phyloP scores from a whole-genome alignment of 768 basidiomycete genomes.

The Lentinula edodes region DNA sequence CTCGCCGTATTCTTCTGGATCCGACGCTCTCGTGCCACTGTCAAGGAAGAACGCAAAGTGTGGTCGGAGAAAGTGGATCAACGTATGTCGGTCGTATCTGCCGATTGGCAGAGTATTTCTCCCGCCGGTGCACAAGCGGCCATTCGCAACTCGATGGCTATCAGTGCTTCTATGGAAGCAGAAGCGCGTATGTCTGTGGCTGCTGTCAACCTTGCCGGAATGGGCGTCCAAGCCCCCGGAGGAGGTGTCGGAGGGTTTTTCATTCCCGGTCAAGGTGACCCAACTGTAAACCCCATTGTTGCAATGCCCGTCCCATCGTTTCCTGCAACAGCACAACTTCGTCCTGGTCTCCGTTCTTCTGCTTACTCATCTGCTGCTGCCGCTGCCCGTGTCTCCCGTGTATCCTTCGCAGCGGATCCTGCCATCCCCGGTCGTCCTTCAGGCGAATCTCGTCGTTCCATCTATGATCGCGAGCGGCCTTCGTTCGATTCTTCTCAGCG shows the following conservation, averaged over 20 bases:
- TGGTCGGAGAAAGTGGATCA: constrained; percentile 70
- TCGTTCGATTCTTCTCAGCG: constrained; percentile 1
- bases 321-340: background rate
- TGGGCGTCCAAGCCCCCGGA: constrained; percentile 27
- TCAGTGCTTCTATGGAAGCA: constrained; percentile 34
- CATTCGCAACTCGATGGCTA: constrained; percentile 63
- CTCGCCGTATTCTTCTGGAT: constrained; percentile 43
- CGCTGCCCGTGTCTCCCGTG: constrained; percentile 44
- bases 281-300: background rate
- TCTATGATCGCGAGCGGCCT: constrained; percentile 14
- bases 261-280: background rate
- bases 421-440: constrained; percentile 34
- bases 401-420: constrained; percentile 65
- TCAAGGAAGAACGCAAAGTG: constrained; percentile 45
- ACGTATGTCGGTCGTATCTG: constrained; percentile 78
- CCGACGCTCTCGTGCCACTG: constrained; percentile 43
- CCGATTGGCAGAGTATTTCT: constrained; percentile 73
- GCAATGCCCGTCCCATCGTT: background rate
- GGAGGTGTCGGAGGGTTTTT: constrained; percentile 9
- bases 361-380: constrained; percentile 21
- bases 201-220: constrained; percentile 29
- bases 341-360: constrained; percentile 21
- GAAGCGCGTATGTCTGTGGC: constrained; percentile 24
- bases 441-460: constrained; percentile 28
- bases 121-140: constrained; percentile 67